phyloP scores from a whole-genome alignment of 2,329 filamentous ascomycete genomes.

The Colletotrichum sp. region DNA sequence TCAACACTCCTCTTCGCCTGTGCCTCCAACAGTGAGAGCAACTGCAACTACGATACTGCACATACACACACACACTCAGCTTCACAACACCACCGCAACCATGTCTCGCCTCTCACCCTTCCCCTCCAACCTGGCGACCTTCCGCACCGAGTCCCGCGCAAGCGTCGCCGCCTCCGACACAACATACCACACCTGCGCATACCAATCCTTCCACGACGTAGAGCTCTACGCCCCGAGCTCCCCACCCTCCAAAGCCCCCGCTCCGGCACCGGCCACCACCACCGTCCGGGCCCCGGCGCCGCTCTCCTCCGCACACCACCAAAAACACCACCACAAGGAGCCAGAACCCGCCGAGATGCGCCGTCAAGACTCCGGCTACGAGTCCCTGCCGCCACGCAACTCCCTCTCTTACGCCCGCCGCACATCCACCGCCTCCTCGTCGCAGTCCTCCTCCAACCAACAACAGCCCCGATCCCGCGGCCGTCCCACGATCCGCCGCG shows the following conservation, averaged over 20 bases:
- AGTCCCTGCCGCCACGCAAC: constrained; percentile 49
- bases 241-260: constrained; percentile 25
- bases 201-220: constrained; percentile 57
- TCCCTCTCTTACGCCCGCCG: constrained; percentile 40
- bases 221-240: constrained; percentile 50
- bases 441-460: constrained; percentile 29
- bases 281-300: constrained; percentile 6
- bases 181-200: constrained; percentile 41
- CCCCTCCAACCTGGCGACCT: constrained; percentile 17
- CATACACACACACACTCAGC: not conserved
- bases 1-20: not conserved
- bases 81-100: not conserved
- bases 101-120: constrained; percentile 22
- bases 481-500: constrained; percentile 47
- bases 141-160: constrained; percentile 38
- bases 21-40: not conserved
- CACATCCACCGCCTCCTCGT: constrained; percentile 36
- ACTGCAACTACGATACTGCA: not conserved
- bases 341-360: constrained; percentile 48
- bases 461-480: constrained; percentile 36
- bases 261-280: constrained; percentile 6
- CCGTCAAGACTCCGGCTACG: constrained; percentile 65
- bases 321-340: constrained; percentile 8
- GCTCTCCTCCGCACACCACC: constrained; percentile 2
- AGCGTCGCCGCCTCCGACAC: constrained; percentile 53